Percentiles rank a stretch among this genome's conserved stretches.
These are phyloP conservation scores for Pestalotiopsis sp. DNA, from an alignment of 2,329 filamentous ascomycete genomes.

Conservation along the genomic window DNA sequence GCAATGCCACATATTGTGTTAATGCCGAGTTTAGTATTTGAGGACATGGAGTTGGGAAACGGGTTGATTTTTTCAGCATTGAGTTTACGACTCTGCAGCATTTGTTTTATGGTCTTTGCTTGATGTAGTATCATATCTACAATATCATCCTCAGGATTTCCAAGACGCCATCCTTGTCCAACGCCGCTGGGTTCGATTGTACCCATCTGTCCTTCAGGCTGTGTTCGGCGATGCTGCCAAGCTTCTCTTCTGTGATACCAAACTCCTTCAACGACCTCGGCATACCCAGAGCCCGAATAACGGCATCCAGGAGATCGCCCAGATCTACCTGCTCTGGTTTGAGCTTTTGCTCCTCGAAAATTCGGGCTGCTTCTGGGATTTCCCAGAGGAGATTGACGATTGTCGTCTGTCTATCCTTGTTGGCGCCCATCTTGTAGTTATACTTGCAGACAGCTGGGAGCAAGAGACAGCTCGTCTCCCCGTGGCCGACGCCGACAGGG, in stretches of 20 bases:
- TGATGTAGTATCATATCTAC: neutral
- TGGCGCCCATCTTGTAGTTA: constrained; percentile 46
- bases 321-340: constrained; percentile 40
- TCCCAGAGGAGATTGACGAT: constrained; percentile 45
- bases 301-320: constrained; percentile 52
- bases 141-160: constrained; percentile 46
- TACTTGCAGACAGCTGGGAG: constrained; percentile 59
- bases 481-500: constrained; percentile 59
- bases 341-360: constrained; percentile 33
- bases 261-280: constrained; percentile 56
- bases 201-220: constrained; percentile 53
- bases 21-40: neutral
- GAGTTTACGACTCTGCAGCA: constrained; percentile 11
- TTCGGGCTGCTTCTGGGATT: constrained; percentile 25
- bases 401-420: constrained; percentile 40
- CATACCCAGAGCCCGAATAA: constrained; percentile 55
- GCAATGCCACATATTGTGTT: neutral
- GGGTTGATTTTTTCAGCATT: constrained; percentile 9
- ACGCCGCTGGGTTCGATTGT: constrained; percentile 50
- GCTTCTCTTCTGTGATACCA: constrained; percentile 47
- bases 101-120: constrained; percentile 16
- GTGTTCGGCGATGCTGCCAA: constrained; percentile 49
- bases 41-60: neutral
- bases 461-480: constrained; percentile 61
- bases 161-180: constrained; percentile 51